Conservation (phyloP, 495 filamentous ascomycete species). For the Pyrenula massariospora region DNA sequence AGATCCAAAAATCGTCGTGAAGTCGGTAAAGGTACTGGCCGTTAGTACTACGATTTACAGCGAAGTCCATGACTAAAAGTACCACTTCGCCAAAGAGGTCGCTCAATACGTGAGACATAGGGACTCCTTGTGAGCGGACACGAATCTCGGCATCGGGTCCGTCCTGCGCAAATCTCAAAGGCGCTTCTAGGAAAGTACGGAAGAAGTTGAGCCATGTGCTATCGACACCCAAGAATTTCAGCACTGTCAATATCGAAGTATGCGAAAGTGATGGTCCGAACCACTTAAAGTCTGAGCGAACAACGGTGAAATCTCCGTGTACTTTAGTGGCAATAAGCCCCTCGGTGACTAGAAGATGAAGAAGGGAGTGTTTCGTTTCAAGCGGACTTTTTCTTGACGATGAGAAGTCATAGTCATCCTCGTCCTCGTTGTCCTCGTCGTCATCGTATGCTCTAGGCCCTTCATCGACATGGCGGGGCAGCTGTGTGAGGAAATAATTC, state of each 20-base stretch:
- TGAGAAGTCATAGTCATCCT: conserved; percentile 4
- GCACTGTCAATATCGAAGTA: conserved; percentile 38
- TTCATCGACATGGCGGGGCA: conserved; percentile 17
- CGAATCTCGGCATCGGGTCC: conserved; percentile 21
- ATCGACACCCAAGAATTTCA: conserved; percentile 50
- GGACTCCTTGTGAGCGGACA: conserved; percentile 42
- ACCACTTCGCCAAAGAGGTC: conserved; percentile 47
- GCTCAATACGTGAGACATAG: conserved; percentile 47
- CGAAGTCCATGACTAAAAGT: conserved; percentile 55
- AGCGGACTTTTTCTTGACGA: conserved; percentile 23
- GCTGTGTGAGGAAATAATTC: conserved; percentile 44
- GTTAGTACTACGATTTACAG: conserved; percentile 47
- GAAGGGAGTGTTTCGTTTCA: conserved; percentile 45
- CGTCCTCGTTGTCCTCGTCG: conserved; percentile 15
- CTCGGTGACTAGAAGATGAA: conserved; percentile 52
- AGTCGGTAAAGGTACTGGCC: conserved; percentile 47
- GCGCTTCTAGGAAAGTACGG: conserved; percentile 43
- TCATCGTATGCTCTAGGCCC: conserved; percentile 18
- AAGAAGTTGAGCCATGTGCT: conserved; percentile 52
- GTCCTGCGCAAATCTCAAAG: conserved; percentile 46
- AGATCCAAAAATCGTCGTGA: conserved; percentile 63
- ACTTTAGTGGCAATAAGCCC: conserved; percentile 45
- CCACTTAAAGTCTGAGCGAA: conserved; percentile 51
- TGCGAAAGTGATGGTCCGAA: conserved; percentile 53
- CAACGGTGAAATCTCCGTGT: conserved; percentile 44